These are phyloP conservation scores for Eimeria necatrix DNA, from an alignment of 169 alveolate genomes.

Conservation along the genomic window DNA sequence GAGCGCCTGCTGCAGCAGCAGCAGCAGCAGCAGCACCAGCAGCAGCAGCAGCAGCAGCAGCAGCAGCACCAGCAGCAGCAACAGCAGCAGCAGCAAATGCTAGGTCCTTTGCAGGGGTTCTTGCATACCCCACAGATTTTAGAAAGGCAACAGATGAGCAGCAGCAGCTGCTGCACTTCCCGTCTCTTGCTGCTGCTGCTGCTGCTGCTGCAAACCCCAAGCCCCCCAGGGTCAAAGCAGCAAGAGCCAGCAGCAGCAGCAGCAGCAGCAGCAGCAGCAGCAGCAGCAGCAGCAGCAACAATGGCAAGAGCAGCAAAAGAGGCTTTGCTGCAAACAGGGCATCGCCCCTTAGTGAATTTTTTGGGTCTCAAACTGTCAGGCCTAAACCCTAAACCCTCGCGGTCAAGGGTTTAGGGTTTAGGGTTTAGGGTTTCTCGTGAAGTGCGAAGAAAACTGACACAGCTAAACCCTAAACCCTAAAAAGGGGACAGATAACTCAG, in stretches of 20 bases:
- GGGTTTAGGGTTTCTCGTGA: not conserved
- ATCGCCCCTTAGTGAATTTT: not conserved
- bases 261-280: not conserved
- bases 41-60: too few relatives aligned
- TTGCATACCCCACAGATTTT: not conserved
- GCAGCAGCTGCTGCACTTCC: constrained; percentile 5
- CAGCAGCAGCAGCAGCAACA: not conserved
- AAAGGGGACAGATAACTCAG: too few relatives aligned
- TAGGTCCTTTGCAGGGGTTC: not conserved
- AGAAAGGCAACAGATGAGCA: constrained; percentile 7
- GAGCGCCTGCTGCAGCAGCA: not conserved
- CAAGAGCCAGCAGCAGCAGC: not conserved
- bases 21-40: too few relatives aligned
- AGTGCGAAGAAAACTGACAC: too few relatives aligned
- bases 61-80: not conserved
- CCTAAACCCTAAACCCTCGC: constrained; percentile 4
- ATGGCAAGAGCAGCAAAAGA: not conserved
- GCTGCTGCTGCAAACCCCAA: not conserved
- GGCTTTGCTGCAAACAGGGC: not conserved
- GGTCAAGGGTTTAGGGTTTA: not conserved
- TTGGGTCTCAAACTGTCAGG: constrained; percentile 6
- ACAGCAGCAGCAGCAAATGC: not conserved
- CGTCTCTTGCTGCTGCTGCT: constrained; percentile 18
- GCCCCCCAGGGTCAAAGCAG: not conserved
- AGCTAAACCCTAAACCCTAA: not conserved